phyloP scores from a whole-genome alignment of 2,329 filamentous ascomycete species.

The Pseudogymnoascus sp. region DNA sequence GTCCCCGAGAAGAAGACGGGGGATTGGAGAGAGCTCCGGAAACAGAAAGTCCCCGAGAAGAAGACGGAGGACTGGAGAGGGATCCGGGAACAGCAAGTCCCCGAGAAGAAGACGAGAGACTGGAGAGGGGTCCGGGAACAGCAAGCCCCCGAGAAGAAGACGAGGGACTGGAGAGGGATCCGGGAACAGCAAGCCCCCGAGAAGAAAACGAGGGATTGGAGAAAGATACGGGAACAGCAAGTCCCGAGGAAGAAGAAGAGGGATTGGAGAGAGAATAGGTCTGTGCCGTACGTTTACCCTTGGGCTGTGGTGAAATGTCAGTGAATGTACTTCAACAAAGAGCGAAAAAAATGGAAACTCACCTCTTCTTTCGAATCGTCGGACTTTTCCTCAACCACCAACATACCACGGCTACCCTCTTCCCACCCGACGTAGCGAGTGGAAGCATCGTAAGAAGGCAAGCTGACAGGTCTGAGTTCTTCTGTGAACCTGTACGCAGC shows the following conservation, averaged over 20 bases:
- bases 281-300: background rate
- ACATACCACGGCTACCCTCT: background rate
- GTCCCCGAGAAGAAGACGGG: background rate
- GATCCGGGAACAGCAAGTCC: too few species aligned
- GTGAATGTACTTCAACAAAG: background rate
- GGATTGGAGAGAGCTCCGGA: background rate
- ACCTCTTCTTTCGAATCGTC: background rate
- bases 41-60: too few species aligned
- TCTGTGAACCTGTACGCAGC: constrained; percentile 5
- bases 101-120: too few species aligned
- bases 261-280: background rate
- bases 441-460: background rate
- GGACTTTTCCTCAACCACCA: background rate
- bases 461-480: background rate
- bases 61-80: too few species aligned
- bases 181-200: background rate
- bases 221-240: background rate
- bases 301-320: background rate
- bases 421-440: constrained; percentile 3
- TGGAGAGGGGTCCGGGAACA: too few species aligned
- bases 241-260: background rate
- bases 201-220: background rate
- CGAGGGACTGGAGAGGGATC: background rate
- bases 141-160: background rate
- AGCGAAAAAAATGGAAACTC: background rate